Base-by-base conservation (phyloP, 768 basidiomycete genomes). In the Russula griseocarnosa region DNA sequence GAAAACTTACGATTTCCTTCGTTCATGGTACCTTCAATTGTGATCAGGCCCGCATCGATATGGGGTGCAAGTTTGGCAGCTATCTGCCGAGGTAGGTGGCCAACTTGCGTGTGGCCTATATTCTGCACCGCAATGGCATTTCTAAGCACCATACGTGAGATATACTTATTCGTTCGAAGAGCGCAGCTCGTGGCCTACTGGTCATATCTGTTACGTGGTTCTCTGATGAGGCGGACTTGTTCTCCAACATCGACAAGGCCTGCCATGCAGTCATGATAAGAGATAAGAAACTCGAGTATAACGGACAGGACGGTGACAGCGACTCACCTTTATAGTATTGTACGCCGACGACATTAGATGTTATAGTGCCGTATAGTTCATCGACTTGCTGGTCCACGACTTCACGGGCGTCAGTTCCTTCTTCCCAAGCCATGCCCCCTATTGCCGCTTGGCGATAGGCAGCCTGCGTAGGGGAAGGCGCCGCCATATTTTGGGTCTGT, bases 91-190 rank as follows among this genome's bases (percentile, higher is more conserved):
- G 90, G 86, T 26, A 94, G 71, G 74, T 94, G 93, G 1, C 93
- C 93, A 3, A 95, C 92, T 80, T 93, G 88, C 14, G 76, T 76
- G 1, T 79, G 77, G 2, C 81, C 78, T 47, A 93, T 92, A 70
- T 95, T 95, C 71, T 82, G 79, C 30, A 94, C 92, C 76, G 90
- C 83, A 28, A 92, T 86, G 2, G 89, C 87, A 73, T 92, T 90
- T 32, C 87, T 90, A 59, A 58, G 22, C 20, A 42, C 30, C 18
- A 51, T 5, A 40, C 22, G 20, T 52, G 1, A 38, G 53, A 49
- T n/a, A 58, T 14, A 6, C 40, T 24, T 44, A 32, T 50, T 32
- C 24, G 20, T 6, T 24, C 38, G 14, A 52, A 18, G 50, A 16
- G 28, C 10, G 10, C 11, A 28, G 8, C 46, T 44, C 42, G 18